A percentile compares a stretch with the other conserved stretches of the same genome.
These are phyloP conservation scores for Curvularia lunata DNA, from an alignment of 2,329 filamentous ascomycete species.

Conservation along the genomic window DNA sequence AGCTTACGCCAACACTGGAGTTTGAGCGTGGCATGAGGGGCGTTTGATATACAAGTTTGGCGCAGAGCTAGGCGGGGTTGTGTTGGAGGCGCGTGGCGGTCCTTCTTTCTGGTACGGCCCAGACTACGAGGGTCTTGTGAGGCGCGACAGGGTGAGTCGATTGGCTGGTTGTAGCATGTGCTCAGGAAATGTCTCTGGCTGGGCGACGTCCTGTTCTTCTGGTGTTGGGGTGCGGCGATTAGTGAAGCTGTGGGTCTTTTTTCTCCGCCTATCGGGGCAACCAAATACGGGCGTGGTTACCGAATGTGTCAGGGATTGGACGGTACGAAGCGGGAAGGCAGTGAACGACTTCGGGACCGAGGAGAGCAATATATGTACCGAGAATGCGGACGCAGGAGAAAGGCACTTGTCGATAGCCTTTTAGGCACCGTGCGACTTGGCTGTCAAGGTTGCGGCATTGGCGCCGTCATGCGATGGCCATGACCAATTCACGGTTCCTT, in stretches of 20 bases:
- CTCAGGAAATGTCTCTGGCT: constrained; percentile 26
- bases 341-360: constrained; percentile 7
- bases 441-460: constrained; percentile 6
- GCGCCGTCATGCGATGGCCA: constrained; percentile 15
- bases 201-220: constrained; percentile 19
- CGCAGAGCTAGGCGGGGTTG: constrained; percentile 25
- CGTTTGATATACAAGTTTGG: constrained; percentile 28
- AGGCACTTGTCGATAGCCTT: background rate
- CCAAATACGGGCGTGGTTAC: constrained; percentile 23
- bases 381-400: constrained; percentile 1
- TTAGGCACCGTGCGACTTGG: constrained; percentile 5
- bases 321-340: constrained; percentile 13
- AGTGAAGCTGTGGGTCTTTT: constrained; percentile 25
- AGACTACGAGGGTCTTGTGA: constrained; percentile 22
- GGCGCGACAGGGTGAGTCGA: constrained; percentile 16
- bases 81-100: constrained; percentile 30
- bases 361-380: constrained; percentile 8
- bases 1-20: constrained; percentile 34
- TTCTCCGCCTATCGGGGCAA: constrained; percentile 25
- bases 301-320: constrained; percentile 26
- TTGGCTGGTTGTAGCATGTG: constrained; percentile 33
- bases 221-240: constrained; percentile 23
- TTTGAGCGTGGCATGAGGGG: constrained; percentile 33
- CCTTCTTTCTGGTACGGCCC: constrained; percentile 10
- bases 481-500: constrained; percentile 14